These are phyloP conservation scores for Ampelomyces quisqualis DNA, from an alignment of 2,329 filamentous ascomycete genomes.

Conservation along the genomic window DNA sequence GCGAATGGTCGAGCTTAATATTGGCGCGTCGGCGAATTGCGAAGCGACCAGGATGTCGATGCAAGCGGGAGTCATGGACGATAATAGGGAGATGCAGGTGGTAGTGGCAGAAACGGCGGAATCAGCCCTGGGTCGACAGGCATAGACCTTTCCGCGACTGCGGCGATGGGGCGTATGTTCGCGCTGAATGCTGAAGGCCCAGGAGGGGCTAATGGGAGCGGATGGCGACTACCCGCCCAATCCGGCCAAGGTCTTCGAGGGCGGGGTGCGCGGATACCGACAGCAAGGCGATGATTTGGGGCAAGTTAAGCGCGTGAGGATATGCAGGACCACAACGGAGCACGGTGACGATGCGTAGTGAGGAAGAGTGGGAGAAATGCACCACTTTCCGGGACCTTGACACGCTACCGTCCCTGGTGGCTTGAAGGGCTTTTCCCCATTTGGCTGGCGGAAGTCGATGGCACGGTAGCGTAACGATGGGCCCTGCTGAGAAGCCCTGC, in stretches of 20 bases:
- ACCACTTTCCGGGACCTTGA: constrained; percentile 31
- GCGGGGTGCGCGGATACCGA: too few relatives aligned
- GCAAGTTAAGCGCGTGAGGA: constrained; percentile 29
- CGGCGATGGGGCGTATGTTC: constrained; percentile 26
- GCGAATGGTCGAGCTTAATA: constrained; percentile 24
- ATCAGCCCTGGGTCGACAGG: constrained; percentile 25
- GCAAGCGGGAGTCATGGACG: constrained; percentile 26
- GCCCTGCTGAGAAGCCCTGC: constrained; percentile 28
- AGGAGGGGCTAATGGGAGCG: constrained; percentile 25
- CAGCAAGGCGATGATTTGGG: constrained; percentile 17
- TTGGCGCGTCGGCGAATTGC: constrained; percentile 29
- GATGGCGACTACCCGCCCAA: constrained; percentile 20
- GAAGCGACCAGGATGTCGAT: constrained; percentile 24
- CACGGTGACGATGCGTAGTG: constrained; percentile 18
- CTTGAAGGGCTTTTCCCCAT: constrained; percentile 27
- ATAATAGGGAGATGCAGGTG: constrained; percentile 24
- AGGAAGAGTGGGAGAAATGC: constrained; percentile 24
- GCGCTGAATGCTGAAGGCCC: constrained; percentile 11
- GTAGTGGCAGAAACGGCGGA: constrained; percentile 26
- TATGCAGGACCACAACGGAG: constrained; percentile 30
- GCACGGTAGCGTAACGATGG: constrained; percentile 34
- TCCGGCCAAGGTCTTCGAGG: too few relatives aligned
- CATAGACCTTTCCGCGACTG: constrained; percentile 26
- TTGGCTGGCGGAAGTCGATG: constrained; percentile 28
- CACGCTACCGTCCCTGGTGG: constrained; percentile 29